Conservation (phyloP, 164 flowering plant species). For the Vitis amurensis region DNA sequence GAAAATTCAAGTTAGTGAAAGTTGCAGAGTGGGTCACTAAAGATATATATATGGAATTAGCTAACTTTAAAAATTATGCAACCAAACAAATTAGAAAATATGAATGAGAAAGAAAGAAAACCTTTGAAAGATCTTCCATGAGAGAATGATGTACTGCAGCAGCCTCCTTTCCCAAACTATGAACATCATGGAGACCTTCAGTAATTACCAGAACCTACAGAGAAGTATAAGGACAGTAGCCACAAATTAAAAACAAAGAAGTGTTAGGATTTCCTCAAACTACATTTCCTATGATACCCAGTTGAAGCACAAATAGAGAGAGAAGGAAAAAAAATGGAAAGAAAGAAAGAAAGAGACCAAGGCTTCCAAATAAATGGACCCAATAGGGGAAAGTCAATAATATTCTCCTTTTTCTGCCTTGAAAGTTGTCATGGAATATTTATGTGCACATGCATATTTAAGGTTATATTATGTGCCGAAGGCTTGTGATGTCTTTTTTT, state of each 20-base stretch:
- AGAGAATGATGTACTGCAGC: slow-evolving; percentile 71
- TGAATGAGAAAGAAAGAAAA: slow-evolving; percentile 20
- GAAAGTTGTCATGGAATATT: too few species aligned
- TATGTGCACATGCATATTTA: too few species aligned
- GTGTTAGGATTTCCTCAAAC: background rate
- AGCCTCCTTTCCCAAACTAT: slow-evolving; percentile 91
- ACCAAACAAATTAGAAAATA: slow-evolving; percentile 2
- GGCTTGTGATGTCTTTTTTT: too few species aligned
- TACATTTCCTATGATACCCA: too few species aligned
- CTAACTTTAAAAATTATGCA: slow-evolving; percentile 4
- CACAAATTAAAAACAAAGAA: slow-evolving; percentile 2
- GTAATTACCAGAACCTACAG: slow-evolving; percentile 87
- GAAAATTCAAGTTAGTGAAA: background rate
- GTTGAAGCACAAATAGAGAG: too few species aligned
- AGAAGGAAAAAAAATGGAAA: too few species aligned
- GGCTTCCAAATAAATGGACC: too few species aligned
- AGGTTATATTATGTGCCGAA: too few species aligned
- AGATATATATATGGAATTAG: background rate
- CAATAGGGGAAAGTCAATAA: too few species aligned
- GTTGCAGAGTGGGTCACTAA: background rate
- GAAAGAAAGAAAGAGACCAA: too few species aligned
- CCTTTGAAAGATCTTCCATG: slow-evolving; percentile 82
- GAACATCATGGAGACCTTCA: slow-evolving; percentile 85
- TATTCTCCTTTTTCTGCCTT: too few species aligned
- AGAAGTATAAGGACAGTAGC: slow-evolving; percentile 12